Evolutionary conservation across 2,329 filamentous ascomycete species (phyloP).

Genomic region (Bipolaris sorokiniana): DNA sequence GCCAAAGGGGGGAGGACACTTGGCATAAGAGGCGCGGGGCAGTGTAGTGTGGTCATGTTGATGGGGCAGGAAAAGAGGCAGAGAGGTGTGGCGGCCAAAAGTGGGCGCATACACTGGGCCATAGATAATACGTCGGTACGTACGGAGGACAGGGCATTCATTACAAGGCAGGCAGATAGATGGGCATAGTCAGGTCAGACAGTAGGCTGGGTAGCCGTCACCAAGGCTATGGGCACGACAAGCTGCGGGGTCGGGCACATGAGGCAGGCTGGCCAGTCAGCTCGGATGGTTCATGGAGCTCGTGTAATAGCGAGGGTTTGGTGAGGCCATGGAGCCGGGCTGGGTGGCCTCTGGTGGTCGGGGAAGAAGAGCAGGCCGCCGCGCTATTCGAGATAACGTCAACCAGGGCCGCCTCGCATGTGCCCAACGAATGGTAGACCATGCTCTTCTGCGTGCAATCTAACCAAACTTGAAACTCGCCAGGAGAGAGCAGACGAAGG

Average conservation of each 20-base stretch:
- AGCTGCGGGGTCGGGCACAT: slow-evolving; percentile 12
- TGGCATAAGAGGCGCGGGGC: not conserved
- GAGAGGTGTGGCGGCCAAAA: slow-evolving; percentile 11
- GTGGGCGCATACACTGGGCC: slow-evolving; percentile 15
- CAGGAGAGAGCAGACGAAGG: slow-evolving; percentile 23
- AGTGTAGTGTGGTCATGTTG: not conserved
- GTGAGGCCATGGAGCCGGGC: slow-evolving; percentile 14
- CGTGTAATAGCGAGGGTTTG: slow-evolving; percentile 12
- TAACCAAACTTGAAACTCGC: slow-evolving; percentile 42
- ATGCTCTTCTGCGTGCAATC: slow-evolving; percentile 38
- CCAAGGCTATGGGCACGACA: slow-evolving; percentile 3
- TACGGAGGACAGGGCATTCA: no score
- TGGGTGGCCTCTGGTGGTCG: slow-evolving; percentile 13
- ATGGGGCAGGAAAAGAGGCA: not conserved
- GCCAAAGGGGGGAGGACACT: not conserved
- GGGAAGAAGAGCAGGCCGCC: slow-evolving; percentile 30
- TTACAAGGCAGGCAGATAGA: no score
- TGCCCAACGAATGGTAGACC: slow-evolving; percentile 35
- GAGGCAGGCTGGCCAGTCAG: slow-evolving; percentile 6
- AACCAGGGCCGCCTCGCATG: slow-evolving; percentile 25
- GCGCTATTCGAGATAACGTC: slow-evolving; percentile 31
- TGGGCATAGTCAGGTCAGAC: no score
- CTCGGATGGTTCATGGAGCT: not conserved
- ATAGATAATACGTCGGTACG: no score
- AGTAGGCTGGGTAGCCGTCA: not conserved